Conservation (phyloP, 2,329 filamentous ascomycete species). For the Beauveria brongniartii region DNA sequence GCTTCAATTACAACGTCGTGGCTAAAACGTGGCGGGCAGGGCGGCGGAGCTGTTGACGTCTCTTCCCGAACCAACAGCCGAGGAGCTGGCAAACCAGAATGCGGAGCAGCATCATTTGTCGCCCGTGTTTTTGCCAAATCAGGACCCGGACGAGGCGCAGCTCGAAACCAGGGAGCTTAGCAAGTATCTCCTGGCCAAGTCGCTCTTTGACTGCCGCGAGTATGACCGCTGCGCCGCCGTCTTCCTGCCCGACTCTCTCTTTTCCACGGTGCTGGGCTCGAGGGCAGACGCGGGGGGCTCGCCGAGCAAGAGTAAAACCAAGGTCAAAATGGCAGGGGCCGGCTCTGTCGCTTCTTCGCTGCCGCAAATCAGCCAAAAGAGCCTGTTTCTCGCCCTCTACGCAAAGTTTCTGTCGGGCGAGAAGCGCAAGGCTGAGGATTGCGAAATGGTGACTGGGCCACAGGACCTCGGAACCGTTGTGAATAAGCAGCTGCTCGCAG, state of each 20-base stretch:
- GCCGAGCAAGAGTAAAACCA: slow-evolving; percentile 56
- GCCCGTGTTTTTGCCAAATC: slow-evolving; percentile 45
- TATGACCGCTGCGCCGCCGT: slow-evolving; percentile 89
- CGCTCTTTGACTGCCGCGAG: slow-evolving; percentile 90
- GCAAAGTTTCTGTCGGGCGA: slow-evolving; percentile 89
- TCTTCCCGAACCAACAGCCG: slow-evolving; percentile 55
- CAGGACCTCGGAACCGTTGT: slow-evolving; percentile 75
- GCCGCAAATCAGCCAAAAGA: slow-evolving; percentile 73
- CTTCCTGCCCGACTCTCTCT: slow-evolving; percentile 72
- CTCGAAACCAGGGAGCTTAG: slow-evolving; percentile 73
- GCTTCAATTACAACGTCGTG: not conserved
- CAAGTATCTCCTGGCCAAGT: slow-evolving; percentile 83
- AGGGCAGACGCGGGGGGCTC: slow-evolving; percentile 32
- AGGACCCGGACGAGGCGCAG: slow-evolving; percentile 62
- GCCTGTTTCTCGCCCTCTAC: slow-evolving; percentile 85
- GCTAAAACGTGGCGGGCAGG: slow-evolving; percentile 41
- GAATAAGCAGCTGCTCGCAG: slow-evolving; percentile 75
- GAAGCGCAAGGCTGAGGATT: slow-evolving; percentile 92
- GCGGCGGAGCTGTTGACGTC: slow-evolving; percentile 88
- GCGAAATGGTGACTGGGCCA: slow-evolving; percentile 93
- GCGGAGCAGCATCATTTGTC: slow-evolving; percentile 31
- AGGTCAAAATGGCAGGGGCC: slow-evolving; percentile 17
- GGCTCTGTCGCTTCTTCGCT: slow-evolving; percentile 24
- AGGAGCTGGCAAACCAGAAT: slow-evolving; percentile 35
- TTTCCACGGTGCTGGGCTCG: slow-evolving; percentile 56